Evolutionary conservation across 257 asterid species (phyloP), one percentile per base, ranked within the genome.

Genomic region (Rhazya stricta): DNA sequence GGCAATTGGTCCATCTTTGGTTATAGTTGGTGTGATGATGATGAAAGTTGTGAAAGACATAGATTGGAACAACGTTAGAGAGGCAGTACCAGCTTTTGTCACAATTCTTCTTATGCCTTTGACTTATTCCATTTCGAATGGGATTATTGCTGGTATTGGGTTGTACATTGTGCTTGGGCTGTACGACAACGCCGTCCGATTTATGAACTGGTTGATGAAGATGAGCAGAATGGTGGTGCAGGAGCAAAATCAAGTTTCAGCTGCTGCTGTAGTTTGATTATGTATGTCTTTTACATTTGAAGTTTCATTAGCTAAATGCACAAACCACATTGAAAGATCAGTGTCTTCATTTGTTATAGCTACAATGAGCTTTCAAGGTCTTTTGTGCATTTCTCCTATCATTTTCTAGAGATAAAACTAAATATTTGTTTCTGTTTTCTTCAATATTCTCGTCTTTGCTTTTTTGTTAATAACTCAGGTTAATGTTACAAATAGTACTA

Each of bases 1-100:
- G 96, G 96, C 96, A 21, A 77, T 90, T 39, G 97, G 97, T 30
- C 96, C 96, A 21, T 91, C 97, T 9, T 86, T 91, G 9, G 91
- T 91, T 72, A 84, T 91, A 83, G 96, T 91, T 37, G 97, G 97
- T 41, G 97, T 91, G 36, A 61, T 89, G 87, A 90, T 88, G 92
- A 85, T 91, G 92, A 88, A 79, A 54, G 96, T 88, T 60, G 89
- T 91, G 36, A 90, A 83, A 41, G 93, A 88, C 32, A 87, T 91
- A 9, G 92, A 91, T 50, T 91, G 96, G 96, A 82, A 84, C 3
- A 79, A 90, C 54, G 29, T 85, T 0, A 84, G 79, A 80, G 94
- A 91, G 54, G 96, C 88, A 1, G 94, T 86, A 63, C 87, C 97
- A 10, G 96, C 96, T 32, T 91, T 91, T 79, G 86, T 87, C 6